Conservation (phyloP, 305 asterid genomes). For the Withania somnifera region DNA sequence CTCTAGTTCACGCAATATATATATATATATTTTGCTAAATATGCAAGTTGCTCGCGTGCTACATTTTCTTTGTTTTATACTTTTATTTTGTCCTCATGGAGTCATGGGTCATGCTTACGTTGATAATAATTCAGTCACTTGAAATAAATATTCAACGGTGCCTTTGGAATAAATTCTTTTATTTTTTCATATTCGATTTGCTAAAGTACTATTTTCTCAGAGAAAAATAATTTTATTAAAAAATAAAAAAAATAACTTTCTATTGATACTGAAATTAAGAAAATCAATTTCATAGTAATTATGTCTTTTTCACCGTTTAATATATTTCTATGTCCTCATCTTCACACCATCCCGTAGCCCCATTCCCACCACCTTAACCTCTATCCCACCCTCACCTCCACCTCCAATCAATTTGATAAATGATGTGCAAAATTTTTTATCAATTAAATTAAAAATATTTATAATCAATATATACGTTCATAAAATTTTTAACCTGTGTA, state of each 20-base stretch:
- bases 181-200: background rate
- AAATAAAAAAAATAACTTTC: background rate
- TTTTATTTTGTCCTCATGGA: background rate
- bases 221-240: background rate
- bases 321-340: background rate
- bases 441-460: no score
- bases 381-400: no score
- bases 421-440: no score
- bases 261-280: background rate
- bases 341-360: background rate
- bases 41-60: slow-evolving; percentile 5
- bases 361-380: no score
- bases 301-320: background rate
- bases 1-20: slow-evolving; percentile 2
- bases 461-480: no score
- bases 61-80: background rate
- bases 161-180: background rate
- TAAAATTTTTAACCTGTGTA: no score
- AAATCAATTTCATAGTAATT: background rate
- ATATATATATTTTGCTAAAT: background rate
- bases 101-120: slow-evolving; percentile 2
- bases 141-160: background rate
- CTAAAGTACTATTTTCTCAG: no score
- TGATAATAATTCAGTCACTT: background rate
- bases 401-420: no score